Conservation (phyloP, 768 basidiomycete genomes). For the Mycena albidolilacea region DNA sequence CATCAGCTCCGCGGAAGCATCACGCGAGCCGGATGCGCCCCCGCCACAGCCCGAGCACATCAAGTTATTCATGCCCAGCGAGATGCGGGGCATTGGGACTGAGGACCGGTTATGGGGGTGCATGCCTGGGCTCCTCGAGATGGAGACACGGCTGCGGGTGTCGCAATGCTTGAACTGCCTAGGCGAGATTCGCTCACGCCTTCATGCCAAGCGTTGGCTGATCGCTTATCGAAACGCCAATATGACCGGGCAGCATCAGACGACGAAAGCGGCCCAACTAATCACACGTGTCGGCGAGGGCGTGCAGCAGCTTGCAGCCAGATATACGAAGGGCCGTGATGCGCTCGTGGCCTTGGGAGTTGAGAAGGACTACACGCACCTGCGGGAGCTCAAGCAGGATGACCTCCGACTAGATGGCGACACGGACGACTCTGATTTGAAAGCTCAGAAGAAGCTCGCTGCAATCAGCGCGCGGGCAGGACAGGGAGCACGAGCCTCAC, state of each 20-base stretch:
- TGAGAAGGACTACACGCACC: background rate
- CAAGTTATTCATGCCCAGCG: background rate
- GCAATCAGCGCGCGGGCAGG: background rate
- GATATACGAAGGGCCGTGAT: constrained; percentile 6
- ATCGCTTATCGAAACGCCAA: background rate
- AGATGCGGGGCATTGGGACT: background rate
- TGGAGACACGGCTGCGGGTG: background rate
- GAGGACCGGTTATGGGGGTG: background rate
- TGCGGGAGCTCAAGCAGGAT: constrained; percentile 12
- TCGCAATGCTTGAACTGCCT: background rate
- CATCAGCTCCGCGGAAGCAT: background rate
- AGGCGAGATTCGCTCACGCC: background rate
- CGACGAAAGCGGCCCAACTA: background rate
- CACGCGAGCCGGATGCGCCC: background rate
- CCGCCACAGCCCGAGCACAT: background rate
- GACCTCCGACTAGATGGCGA: constrained; percentile 12
- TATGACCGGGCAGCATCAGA: constrained; percentile 7
- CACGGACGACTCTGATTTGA: constrained; percentile 6
- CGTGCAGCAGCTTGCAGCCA: background rate
- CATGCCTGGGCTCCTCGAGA: background rate
- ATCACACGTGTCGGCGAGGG: constrained; percentile 9
- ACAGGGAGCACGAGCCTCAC: background rate
- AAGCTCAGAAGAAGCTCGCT: constrained; percentile 4
- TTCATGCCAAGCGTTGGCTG: constrained; percentile 15
- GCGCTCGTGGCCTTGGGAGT: constrained; percentile 9